A percentile compares a stretch with the other conserved stretches of the same genome.
phyloP scores from a whole-genome alignment of 202 grass and related monocot species.

The Hordeum pubiflorum region DNA sequence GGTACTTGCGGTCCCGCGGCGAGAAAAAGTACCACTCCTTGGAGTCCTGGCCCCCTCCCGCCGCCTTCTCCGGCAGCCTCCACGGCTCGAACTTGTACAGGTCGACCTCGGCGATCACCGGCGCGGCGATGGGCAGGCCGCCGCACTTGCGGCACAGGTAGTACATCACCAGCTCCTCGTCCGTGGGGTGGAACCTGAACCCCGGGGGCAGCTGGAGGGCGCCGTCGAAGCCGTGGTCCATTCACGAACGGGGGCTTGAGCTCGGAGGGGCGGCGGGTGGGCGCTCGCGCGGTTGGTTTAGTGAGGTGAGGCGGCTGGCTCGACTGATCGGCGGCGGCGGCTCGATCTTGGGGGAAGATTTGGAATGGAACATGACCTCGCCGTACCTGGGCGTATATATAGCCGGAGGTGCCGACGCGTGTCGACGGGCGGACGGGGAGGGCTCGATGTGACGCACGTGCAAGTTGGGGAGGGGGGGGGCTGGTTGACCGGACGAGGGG shows the following conservation, averaged over 20 bases:
- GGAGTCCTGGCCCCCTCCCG: conserved; percentile 22
- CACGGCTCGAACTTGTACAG: conserved; percentile 80
- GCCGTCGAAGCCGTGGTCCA: conserved; percentile 51
- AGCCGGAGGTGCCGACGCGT: background rate
- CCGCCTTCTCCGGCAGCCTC: conserved; percentile 59
- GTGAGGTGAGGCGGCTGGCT: background rate
- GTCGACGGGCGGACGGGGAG: background rate
- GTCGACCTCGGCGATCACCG: conserved; percentile 73
- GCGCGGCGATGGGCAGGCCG: conserved; percentile 43
- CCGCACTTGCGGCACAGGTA: conserved; percentile 80
- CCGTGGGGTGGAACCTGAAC: conserved; percentile 93
- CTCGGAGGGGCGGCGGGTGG: background rate
- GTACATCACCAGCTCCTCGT: conserved; percentile 80
- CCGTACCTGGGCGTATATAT: background rate
- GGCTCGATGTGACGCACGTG: conserved; percentile 26
- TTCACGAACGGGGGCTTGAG: background rate
- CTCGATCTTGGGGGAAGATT: background rate
- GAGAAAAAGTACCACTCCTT: conserved; percentile 97
- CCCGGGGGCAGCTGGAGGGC: conserved; percentile 62
- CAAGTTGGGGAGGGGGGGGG: background rate
- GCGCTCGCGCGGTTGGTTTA: background rate
- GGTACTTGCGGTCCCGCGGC: conserved; percentile 70
- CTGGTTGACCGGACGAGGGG: background rate
- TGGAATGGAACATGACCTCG: conserved; percentile 27
- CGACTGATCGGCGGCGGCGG: background rate